Evolutionary conservation across 805 yeast species (phyloP), one percentile per base, ranked within the genome.

Genomic region (Starmerella apicola): DNA sequence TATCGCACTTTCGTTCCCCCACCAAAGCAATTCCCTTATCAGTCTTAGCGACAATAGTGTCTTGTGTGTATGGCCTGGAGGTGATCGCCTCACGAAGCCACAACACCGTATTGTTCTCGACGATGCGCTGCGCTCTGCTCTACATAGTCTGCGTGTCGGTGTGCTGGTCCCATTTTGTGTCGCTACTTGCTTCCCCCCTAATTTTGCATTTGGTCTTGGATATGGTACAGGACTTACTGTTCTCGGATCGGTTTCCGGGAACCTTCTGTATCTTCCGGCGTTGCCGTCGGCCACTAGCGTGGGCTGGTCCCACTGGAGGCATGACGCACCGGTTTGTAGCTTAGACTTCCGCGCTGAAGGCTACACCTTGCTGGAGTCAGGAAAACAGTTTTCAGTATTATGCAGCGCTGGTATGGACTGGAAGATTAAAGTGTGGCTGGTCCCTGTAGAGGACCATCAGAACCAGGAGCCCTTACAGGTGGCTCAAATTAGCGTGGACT

Each of bases 21-120:
- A 53, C 6, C 48, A 51, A 24, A 45, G 62, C 3, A 44, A 46
- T 21, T 45, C 49, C 5, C 49, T 65, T 7, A 41, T 62, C 13
- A 49, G 61, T n/a, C 50, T 63, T n/a, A 53, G 58, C 25, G 58
- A 61, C 3, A 67, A 64, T 35, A 67, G 67, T 5, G 46, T 57
- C 1, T 46, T 64, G 5, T 55, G 66, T 32, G 51, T 56, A 0
- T 64, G 68, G 68, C 34, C 21, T 4, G 41, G 58, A 3, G 49
- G 60, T 1, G 66, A 64, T 39, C 42, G 59, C 32, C 49, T 64
- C 15, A 58, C 60, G 22, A 50, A 50, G 26, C 68, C 68, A 2
- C 52, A 54, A 49, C 61, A 57, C 25, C 39, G 46, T 16, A 32
- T 58, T 4, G 34, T 42, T 6, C 52, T 63, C 7, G 49, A 42